Base-by-base conservation (phyloP, 2,329 filamentous ascomycete species). In the Calonectria hawksworthii region DNA sequence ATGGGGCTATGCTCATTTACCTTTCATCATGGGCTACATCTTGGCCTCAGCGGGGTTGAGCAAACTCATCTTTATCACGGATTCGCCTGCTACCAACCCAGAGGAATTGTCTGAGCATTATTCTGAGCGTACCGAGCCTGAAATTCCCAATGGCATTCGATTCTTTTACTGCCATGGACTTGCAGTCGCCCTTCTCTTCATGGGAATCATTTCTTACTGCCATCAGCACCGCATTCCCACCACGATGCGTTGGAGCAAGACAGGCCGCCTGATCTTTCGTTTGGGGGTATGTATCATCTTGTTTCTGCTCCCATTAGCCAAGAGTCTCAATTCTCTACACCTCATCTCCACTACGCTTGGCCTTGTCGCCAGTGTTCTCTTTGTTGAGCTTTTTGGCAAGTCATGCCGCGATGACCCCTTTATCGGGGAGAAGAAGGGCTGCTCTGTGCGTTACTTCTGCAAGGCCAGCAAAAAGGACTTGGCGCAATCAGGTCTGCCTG, bases 121-220 rank as follows among this genome's bases (percentile, higher is more conserved):
- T 79, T 83, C 86, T 26, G 83, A 83, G 1, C 86, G 87, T 59
- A 89, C 89, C 1, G 88, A 90, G 70, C 82, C 83, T 0, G 84
- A 90, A n/a, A 84, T 93, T n/a, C 80, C 85, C 8, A 74, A 83
- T 10, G 91, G 90, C 3, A 86, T 93, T 23, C 87, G 91, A 18
- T 92, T 91, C 86, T 93, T 91, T 82, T 93, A 93, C 82, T 93
- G 91, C 81, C 87, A 86, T n/a, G 92, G 92, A 1, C 86, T 93
- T 2, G 90, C 89, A 30, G 83, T 91, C 18, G 87, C 90, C 0
- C 83, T 93, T 7, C 80, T 88, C 14, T 88, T 84, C 77, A 92
- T 92, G 88, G 85, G 83, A 11, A 76, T 89, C 68, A 92, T 93
- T 64, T 88, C 90, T 1, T 79, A 88, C 23, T 86, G 86, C 16